Base-by-base conservation (phyloP, 257 asterid species). In the Forsythia suspensa region DNA sequence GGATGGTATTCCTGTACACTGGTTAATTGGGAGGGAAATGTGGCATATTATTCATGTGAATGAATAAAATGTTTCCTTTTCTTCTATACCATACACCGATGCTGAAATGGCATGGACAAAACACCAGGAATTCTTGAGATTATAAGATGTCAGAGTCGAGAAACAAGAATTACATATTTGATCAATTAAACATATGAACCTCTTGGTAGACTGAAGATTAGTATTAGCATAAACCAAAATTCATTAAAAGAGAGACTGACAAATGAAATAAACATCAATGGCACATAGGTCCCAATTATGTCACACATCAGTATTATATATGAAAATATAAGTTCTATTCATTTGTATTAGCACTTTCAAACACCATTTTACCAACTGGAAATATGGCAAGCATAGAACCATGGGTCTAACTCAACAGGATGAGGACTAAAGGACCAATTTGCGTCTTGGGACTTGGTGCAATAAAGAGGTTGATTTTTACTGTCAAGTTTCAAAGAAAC, bases 401-500 rank as follows among this genome's bases (percentile, higher is more conserved):
- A 48, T 48, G 55, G n/a, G 55, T 29, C 55, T 48, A 48, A 13
- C 48, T 48, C 55, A 13, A 48, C 55, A 48, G 55, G n/a, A 13
- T 13, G 55, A 48, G 55, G 55, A 48, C 15, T 13, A 5, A 12
- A 48, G 55, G 55, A 48, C 55, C 55, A 48, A 18, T 13, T 48
- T 2, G 5, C 15, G 55, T 48, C 55, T 48, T 48, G 55, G 55
- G 55, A 13, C 55, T 48, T 48, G 55, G 55, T 48, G 5, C 6
- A 13, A 48, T 2, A 3, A 48, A 55, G 24, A 67, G 21, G 29
- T 24, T 67, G 66, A 67, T 55, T 4, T 68, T 76, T 38, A 48
- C 75, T 41, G 39, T 44, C 68, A 67, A 67, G 74, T 39, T 76
- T 76, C 63, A 36, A 8, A 73, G 7, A 76, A 75, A 44, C n/a